Evolutionary conservation across 495 filamentous ascomycete genomes (phyloP).

Genomic region (Neurospora tetraspora): DNA sequence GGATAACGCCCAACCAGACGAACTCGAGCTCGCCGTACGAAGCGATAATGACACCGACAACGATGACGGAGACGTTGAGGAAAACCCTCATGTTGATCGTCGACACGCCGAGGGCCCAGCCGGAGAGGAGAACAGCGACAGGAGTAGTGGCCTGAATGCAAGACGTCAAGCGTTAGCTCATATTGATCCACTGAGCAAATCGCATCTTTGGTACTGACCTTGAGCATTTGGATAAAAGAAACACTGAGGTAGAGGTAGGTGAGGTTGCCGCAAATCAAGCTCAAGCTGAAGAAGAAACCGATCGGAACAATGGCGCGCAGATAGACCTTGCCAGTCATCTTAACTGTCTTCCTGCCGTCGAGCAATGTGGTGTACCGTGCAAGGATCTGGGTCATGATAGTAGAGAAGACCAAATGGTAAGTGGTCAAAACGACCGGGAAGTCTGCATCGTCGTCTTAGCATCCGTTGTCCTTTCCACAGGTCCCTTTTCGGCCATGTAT

Average conservation of each 20-base stretch:
- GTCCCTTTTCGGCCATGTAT: background rate
- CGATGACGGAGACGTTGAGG: slow-evolving; percentile 78
- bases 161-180: slow-evolving; percentile 14
- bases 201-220: slow-evolving; percentile 44
- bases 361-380: slow-evolving; percentile 76
- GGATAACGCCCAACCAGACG: slow-evolving; percentile 75
- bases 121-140: slow-evolving; percentile 75
- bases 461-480: background rate
- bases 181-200: background rate
- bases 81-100: slow-evolving; percentile 70
- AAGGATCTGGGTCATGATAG: slow-evolving; percentile 81
- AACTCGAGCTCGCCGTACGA: slow-evolving; percentile 92
- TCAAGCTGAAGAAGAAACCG: slow-evolving; percentile 85
- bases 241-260: slow-evolving; percentile 89
- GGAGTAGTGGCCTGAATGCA: slow-evolving; percentile 68
- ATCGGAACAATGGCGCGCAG: slow-evolving; percentile 87
- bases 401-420: slow-evolving; percentile 87
- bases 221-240: slow-evolving; percentile 96
- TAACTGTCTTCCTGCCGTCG: slow-evolving; percentile 81
- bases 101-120: slow-evolving; percentile 73
- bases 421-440: slow-evolving; percentile 74
- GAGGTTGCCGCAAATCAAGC: slow-evolving; percentile 88
- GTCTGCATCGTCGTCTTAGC: slow-evolving; percentile 26
- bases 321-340: slow-evolving; percentile 89
- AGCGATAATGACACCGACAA: slow-evolving; percentile 81